Base-by-base conservation (phyloP, 1,139 yeast genomes). In the Saccharomyces hybrid region DNA sequence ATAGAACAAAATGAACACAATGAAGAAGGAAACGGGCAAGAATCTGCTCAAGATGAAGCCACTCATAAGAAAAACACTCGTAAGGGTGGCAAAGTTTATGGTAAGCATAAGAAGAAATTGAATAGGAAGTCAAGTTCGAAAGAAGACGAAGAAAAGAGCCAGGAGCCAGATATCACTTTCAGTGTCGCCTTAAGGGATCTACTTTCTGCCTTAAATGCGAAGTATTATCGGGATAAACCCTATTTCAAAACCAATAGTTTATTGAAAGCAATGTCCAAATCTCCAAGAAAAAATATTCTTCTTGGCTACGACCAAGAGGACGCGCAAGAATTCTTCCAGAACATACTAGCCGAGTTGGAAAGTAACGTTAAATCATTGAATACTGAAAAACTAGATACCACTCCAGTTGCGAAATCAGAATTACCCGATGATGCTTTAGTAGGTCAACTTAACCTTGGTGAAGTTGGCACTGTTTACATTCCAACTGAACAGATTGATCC, bases 311-410 rank as follows among this genome's bases (percentile, higher is more conserved):
- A 87, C 64, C 97, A 89, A 70, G 96, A 89, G 69, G 97, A 89
- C 71, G 96, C 96, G 0, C 96, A 90, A 70, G 97, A 89, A 68
- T 89, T 89, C 64, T 89, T 89, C 72, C 96, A 89, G 68, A 80
- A 87, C 58, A 79, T 89, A 4, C 77, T 89, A 77, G 77, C 80
- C 47, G 80, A 86, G 53, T 73, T 89, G 51, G 97, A 89, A 67
- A 79, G 78, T 52, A 95, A 89, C 52, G 64, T 65, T 38, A 71
- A 71, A 53, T 57, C 64, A 9, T 28, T 59, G 31, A 28, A 60
- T n/a, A 41, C 49, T 9, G 41, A 52, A 16, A 20, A 71, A 65
- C 56, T 50, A 46, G 48, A 51, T 44, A 55, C 23, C 57, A 50
- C 57, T 14, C 64, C 70, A 2, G 52, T 68, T 32, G 56, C 66